Base-by-base conservation (phyloP, 805 yeast species). In the Kregervanrija delftensis region DNA sequence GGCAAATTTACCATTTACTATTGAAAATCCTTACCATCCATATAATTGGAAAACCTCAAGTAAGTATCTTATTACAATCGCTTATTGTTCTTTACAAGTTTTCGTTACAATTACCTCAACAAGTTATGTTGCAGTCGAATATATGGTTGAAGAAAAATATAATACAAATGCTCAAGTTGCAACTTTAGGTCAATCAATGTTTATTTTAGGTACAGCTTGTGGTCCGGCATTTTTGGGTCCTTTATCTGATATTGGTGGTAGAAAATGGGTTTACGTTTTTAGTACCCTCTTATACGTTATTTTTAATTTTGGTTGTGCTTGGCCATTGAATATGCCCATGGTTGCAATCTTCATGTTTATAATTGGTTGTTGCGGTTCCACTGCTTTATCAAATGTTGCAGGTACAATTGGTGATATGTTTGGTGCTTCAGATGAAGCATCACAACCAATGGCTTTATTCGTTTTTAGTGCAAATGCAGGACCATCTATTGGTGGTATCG, bases 211-310 rank as follows among this genome's bases (percentile, higher is more conserved):
- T 47, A 62, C 66, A 14, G 66, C 66, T 9, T 47, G 63, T 40
- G 68, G 68, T 13, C 67, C 67, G 14, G 65, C 65, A 28, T 60
- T 64, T 43, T 43, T 63, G 11, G 68, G 68, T 45, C 68, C 68
- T 16, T 49, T 64, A 28, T 63, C 68, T 3, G 68, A 64, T 53
- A 56, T 63, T 37, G 64, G 60, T 32, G 68, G 68, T 38, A 54
- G 68, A 51, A 64, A 64, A 51, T 63, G 67, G 67, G 62, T 64
- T 37, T 64, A 64, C 36, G 67, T 63, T 30, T 48, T 51, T 28
- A 61, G 66, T 14, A 54, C 51, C 35, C 13, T 61, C 30, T 54
- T 63, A 31, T 64, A 55, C 42, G 45, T 53, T 9, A 45, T 63
- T 33, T 59, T 61, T 48, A 60, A 60, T 45, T 59, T 64, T 44